These are phyloP conservation scores for Mortierella sp. DNA, from an alignment of 371 early-diverging fungal species.

Conservation along the genomic window DNA sequence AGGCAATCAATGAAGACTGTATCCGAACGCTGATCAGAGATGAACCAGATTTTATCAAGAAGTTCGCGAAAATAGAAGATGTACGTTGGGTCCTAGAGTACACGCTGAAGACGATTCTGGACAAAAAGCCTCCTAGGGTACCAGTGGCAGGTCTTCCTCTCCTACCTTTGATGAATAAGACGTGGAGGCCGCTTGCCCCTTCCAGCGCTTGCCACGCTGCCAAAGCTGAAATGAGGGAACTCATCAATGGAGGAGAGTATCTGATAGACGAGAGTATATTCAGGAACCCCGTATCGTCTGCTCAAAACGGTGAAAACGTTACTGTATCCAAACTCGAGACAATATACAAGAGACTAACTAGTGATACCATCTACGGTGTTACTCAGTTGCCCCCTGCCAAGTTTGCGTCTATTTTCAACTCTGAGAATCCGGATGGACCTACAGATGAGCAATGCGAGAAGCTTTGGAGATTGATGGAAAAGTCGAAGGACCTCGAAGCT, in stretches of 20 bases:
- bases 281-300: too few species aligned
- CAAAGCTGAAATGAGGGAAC: neutral
- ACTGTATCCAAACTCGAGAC: neutral
- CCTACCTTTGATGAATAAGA: conserved; percentile 18
- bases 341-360: neutral
- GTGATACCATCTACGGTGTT: neutral
- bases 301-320: neutral
- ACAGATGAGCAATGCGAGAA: neutral
- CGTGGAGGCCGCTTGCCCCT: conserved; percentile 11
- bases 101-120: neutral
- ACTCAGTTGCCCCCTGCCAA: neutral
- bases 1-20: conserved; percentile 10
- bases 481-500: neutral
- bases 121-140: neutral
- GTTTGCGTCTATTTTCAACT: neutral
- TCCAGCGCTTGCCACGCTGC: neutral
- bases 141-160: conserved; percentile 3
- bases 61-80: neutral
- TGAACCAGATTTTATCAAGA: conserved; percentile 10
- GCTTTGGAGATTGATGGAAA: neutral
- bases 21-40: conserved; percentile 8
- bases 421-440: conserved; percentile 12
- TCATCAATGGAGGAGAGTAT: conserved; percentile 11
- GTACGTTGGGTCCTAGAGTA: conserved; percentile 24
- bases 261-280: conserved; percentile 19